Percentiles rank a stretch among this genome's conserved stretches.
phyloP scores from a whole-genome alignment of 352 stramenopile species.

The Thalassiosira pacifica region DNA sequence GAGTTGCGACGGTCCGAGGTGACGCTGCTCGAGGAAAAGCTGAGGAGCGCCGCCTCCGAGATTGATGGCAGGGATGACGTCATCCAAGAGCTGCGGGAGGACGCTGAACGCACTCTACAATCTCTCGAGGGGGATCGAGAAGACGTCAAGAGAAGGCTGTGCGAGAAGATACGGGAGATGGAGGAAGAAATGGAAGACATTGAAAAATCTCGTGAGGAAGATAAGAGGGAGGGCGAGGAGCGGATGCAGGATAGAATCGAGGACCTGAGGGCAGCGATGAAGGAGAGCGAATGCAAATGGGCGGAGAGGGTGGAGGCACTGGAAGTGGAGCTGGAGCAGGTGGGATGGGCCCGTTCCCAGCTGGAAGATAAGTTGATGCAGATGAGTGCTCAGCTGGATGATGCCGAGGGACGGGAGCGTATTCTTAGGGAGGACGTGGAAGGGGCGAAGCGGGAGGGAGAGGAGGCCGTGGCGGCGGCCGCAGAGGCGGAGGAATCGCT shows the following conservation, averaged over 20 bases:
- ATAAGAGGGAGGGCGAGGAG: slow-evolving; percentile 35
- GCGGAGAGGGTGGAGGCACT: slow-evolving; percentile 23
- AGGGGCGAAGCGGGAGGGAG: slow-evolving; percentile 7
- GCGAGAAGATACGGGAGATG: too few relatives aligned
- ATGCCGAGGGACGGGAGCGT: slow-evolving; percentile 8
- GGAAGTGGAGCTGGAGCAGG: slow-evolving; percentile 18
- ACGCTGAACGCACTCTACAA: too few relatives aligned
- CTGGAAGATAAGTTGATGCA: slow-evolving; percentile 11
- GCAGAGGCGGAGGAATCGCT: slow-evolving; percentile 13
- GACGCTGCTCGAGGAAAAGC: slow-evolving; percentile 34
- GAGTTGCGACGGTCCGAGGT: slow-evolving; percentile 30
- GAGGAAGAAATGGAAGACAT: slow-evolving; percentile 89
- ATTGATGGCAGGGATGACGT: slow-evolving; percentile 62
- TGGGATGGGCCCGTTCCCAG: neutral
- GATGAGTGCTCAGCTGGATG: slow-evolving; percentile 7
- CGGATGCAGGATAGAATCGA: slow-evolving; percentile 36
- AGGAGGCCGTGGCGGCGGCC: slow-evolving; percentile 1
- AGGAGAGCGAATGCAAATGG: neutral
- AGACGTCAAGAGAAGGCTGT: too few relatives aligned
- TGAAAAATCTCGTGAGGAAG: slow-evolving; percentile 65
- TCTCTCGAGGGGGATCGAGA: too few relatives aligned
- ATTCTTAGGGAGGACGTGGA: slow-evolving; percentile 21
- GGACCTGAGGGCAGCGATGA: slow-evolving; percentile 12
- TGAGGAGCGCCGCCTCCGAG: slow-evolving; percentile 7
- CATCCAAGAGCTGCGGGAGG: too few relatives aligned